Percentiles rank a stretch among this genome's conserved stretches.
Conservation (phyloP, 2,329 filamentous ascomycete genomes). For the Pseudocercospora musae region DNA sequence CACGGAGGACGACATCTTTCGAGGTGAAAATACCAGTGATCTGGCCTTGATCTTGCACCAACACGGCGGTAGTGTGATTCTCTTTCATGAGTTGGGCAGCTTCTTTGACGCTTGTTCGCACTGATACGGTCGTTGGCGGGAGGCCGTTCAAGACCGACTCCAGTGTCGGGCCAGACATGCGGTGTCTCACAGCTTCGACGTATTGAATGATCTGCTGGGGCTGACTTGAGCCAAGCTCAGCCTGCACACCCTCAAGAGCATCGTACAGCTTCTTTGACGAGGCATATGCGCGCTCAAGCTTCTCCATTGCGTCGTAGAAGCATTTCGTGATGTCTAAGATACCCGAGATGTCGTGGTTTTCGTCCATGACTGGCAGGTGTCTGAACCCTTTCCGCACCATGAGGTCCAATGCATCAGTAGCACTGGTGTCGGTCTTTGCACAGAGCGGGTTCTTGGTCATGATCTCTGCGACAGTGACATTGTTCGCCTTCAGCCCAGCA, state of each 20-base stretch:
- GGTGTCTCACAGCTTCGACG: slow-evolving; percentile 87
- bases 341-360: slow-evolving; percentile 98
- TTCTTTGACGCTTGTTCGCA: slow-evolving; percentile 93
- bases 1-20: slow-evolving; percentile 96
- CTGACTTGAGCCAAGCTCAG: slow-evolving; percentile 90
- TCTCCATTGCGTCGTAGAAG: slow-evolving; percentile 99
- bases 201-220: slow-evolving; percentile 99
- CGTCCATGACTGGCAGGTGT: slow-evolving; percentile 97
- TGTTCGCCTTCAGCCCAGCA: slow-evolving; percentile 80
- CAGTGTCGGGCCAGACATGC: slow-evolving; percentile 97
- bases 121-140: slow-evolving; percentile 90
- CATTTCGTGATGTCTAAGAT: slow-evolving; percentile 99
- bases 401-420: slow-evolving; percentile 91
- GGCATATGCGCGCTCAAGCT: slow-evolving; percentile 93
- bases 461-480: slow-evolving; percentile 92
- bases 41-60: slow-evolving; percentile 93
- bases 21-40: slow-evolving; percentile 99
- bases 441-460: slow-evolving; percentile 99
- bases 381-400: slow-evolving; percentile 99
- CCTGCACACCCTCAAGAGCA: slow-evolving; percentile 94
- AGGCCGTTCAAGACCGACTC: slow-evolving; percentile 90
- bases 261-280: slow-evolving; percentile 98
- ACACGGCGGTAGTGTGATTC: slow-evolving; percentile 92
- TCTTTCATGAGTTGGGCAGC: slow-evolving; percentile 97
- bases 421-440: slow-evolving; percentile 94